Evolutionary conservation across 176 grass and related monocot species (phyloP).

Genomic region (Sorghum bicolor): DNA sequence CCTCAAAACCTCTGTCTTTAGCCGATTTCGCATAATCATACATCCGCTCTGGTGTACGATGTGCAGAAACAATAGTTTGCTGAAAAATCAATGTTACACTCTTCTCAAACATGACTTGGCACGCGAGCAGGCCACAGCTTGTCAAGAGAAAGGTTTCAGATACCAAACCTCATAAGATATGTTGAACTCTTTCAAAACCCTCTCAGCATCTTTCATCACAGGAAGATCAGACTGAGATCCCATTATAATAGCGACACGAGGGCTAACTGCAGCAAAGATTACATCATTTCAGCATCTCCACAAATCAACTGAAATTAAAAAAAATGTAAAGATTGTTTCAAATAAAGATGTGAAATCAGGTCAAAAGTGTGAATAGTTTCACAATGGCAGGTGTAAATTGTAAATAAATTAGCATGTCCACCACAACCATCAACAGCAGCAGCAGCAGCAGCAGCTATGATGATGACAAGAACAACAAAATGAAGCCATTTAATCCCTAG

Average conservation of each 20-base stretch:
- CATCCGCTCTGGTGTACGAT: slow-evolving; percentile 84
- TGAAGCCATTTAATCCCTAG: background rate
- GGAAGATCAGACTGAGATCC: slow-evolving; percentile 91
- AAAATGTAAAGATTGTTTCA: background rate
- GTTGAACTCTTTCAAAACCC: slow-evolving; percentile 58
- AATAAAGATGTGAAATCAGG: background rate
- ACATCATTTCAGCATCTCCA: slow-evolving; percentile 8
- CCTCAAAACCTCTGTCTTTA: slow-evolving; percentile 69
- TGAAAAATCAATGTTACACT: slow-evolving; percentile 38
- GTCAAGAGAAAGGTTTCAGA: background rate
- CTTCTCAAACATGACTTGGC: background rate
- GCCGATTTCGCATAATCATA: slow-evolving; percentile 66
- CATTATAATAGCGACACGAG: slow-evolving; percentile 78
- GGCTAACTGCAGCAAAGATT: slow-evolving; percentile 44
- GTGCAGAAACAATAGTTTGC: slow-evolving; percentile 91
- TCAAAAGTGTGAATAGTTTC: background rate
- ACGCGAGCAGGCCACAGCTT: slow-evolving; percentile 23
- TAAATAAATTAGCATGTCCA: background rate
- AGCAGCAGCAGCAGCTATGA: background rate
- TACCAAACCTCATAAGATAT: slow-evolving; percentile 74
- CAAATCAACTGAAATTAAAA: background rate
- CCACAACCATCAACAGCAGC: background rate
- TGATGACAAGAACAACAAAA: background rate
- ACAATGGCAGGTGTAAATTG: background rate
- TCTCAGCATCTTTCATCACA: slow-evolving; percentile 79